Percentiles rank a stretch among this genome's conserved stretches.
These are phyloP conservation scores for Yarrowia sp. DNA, from an alignment of 805 yeast genomes.

Conservation along the genomic window DNA sequence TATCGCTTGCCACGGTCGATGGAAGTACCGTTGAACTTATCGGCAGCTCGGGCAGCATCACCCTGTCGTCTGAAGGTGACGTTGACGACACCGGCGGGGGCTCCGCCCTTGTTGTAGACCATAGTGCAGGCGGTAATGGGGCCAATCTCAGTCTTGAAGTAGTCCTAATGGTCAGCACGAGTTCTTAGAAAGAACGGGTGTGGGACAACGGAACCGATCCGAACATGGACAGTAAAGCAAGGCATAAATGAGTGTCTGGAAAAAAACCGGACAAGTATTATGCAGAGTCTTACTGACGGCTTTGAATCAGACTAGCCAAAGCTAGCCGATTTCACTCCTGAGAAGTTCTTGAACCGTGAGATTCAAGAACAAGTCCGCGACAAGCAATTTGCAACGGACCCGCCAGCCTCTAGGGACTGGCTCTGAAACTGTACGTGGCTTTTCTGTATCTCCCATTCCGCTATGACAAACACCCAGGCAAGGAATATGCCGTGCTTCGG, in stretches of 20 bases:
- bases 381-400: slow-evolving; percentile 29
- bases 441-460: not conserved
- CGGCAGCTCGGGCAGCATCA: slow-evolving; percentile 78
- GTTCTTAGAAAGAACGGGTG: not conserved
- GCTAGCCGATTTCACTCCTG: slow-evolving; percentile 12
- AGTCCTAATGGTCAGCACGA: slow-evolving; percentile 63
- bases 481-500: not conserved
- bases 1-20: slow-evolving; percentile 84
- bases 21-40: slow-evolving; percentile 89
- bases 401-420: not conserved
- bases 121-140: slow-evolving; percentile 74
- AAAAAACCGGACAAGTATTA: not conserved
- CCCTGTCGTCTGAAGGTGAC: slow-evolving; percentile 73
- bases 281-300: slow-evolving; percentile 35
- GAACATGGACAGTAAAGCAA: slow-evolving; percentile 38
- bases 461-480: not conserved
- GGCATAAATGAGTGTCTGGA: slow-evolving; percentile 18
- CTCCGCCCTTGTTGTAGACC: slow-evolving; percentile 85
- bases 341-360: not conserved
- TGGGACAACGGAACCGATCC: slow-evolving; percentile 37
- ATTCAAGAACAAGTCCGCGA: slow-evolving; percentile 3
- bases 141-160: slow-evolving; percentile 86
- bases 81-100: slow-evolving; percentile 90
- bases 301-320: not conserved
- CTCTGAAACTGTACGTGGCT: slow-evolving; percentile 20